Evolutionary conservation across 1,284 basidiomycete species (phyloP).

Genomic region (Papiliotrema terrestris): DNA sequence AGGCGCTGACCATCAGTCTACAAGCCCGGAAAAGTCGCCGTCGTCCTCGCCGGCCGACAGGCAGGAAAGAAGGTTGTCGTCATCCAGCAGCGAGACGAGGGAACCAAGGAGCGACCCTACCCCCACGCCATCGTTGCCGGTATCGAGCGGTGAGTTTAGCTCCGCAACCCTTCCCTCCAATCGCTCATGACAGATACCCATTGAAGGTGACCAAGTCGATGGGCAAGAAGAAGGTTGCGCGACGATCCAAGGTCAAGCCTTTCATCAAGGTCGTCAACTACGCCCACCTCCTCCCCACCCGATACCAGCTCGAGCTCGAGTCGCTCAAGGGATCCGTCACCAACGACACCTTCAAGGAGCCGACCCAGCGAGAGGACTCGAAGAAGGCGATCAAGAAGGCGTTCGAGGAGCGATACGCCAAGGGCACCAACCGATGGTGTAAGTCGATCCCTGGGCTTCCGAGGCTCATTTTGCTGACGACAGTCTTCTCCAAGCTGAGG

Average conservation of each 20-base stretch:
- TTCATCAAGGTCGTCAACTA: conserved; percentile 99
- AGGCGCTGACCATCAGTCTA: too few relatives aligned
- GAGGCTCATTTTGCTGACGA: conserved; percentile 3
- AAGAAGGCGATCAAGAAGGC: conserved; percentile 96
- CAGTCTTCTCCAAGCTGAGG: conserved; percentile 40
- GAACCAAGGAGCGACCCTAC: conserved; percentile 83
- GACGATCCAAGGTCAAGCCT: conserved; percentile 92
- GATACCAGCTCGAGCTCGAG: conserved; percentile 92
- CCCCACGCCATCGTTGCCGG: conserved; percentile 95
- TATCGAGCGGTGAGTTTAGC: conserved; percentile 62
- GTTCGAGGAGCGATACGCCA: conserved; percentile 85
- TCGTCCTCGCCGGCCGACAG: conserved; percentile 94
- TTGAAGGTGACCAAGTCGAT: conserved; percentile 92
- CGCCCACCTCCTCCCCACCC: conserved; percentile 94
- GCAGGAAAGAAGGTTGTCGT: conserved; percentile 97
- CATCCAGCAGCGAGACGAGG: conserved; percentile 88
- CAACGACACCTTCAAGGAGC: conserved; percentile 91
- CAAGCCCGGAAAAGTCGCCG: conserved; percentile 98
- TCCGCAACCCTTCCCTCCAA: neutral
- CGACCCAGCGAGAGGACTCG: conserved; percentile 82
- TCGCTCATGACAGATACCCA: conserved; percentile 63
- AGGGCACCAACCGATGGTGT: conserved; percentile 91
- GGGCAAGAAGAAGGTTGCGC: conserved; percentile 88
- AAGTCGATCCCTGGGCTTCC: conserved; percentile 11
- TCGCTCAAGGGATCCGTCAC: conserved; percentile 78